phyloP scores from a whole-genome alignment of 805 yeast species.

The Cyberlindnera lachancei region DNA sequence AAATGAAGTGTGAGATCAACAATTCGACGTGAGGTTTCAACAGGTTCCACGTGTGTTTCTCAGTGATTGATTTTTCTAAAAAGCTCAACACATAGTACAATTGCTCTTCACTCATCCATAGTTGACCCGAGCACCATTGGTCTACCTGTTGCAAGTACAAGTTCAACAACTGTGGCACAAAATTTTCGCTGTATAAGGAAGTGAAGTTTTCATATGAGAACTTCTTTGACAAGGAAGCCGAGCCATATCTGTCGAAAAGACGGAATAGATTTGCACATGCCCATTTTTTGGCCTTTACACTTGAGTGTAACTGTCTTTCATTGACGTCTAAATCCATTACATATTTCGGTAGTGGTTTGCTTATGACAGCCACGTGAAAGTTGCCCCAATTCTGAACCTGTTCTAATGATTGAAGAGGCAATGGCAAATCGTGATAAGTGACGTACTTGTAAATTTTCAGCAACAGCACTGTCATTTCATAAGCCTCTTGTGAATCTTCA shows the following conservation, averaged over 20 bases:
- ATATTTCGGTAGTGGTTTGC: slow-evolving; percentile 48
- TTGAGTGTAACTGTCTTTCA: slow-evolving; percentile 45
- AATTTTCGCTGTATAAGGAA: slow-evolving; percentile 41
- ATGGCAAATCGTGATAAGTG: slow-evolving; percentile 67
- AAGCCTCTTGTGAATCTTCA: slow-evolving; percentile 37
- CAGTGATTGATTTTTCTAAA: slow-evolving; percentile 51
- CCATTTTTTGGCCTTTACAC: slow-evolving; percentile 85
- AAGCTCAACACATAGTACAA: slow-evolving; percentile 60
- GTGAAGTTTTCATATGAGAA: slow-evolving; percentile 58
- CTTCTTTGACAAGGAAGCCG: slow-evolving; percentile 36
- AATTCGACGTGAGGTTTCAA: slow-evolving; percentile 59
- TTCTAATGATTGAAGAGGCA: slow-evolving; percentile 47
- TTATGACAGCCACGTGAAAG: slow-evolving; percentile 63
- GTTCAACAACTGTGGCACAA: slow-evolving; percentile 66
- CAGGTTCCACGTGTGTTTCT: slow-evolving; percentile 56
- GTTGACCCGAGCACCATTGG: slow-evolving; percentile 55
- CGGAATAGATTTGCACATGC: slow-evolving; percentile 71
- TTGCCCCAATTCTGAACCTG: slow-evolving; percentile 61
- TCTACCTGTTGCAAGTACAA: slow-evolving; percentile 61
- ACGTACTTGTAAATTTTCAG: slow-evolving; percentile 74
- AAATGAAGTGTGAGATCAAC: slow-evolving; percentile 63
- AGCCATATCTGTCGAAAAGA: slow-evolving; percentile 64
- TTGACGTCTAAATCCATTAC: slow-evolving; percentile 44
- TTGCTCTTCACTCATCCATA: slow-evolving; percentile 66
- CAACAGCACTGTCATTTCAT: slow-evolving; percentile 69